Conservation (phyloP, 2,329 filamentous ascomycete genomes). For the Cytospora piceae region DNA sequence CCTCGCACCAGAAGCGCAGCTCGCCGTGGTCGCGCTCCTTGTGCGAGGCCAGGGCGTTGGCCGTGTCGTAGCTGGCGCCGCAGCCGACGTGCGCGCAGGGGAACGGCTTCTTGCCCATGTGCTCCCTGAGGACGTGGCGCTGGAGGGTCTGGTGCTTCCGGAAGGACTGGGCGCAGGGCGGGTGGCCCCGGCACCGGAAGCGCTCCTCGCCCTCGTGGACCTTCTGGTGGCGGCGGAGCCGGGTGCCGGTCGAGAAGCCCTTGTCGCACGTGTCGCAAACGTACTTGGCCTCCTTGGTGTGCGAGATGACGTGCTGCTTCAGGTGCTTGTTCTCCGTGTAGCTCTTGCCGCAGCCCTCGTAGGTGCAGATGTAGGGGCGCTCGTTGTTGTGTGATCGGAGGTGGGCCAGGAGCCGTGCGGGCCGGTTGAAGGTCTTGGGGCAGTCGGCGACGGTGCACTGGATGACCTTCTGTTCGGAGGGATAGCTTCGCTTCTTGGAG, state of each 20-base stretch:
- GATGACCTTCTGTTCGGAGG: constrained; percentile 76
- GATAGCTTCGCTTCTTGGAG: constrained; percentile 51
- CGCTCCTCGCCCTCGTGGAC: constrained; percentile 78
- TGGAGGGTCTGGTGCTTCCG: constrained; percentile 86
- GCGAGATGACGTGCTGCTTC: constrained; percentile 82
- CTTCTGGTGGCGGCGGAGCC: constrained; percentile 76
- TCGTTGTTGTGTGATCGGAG: constrained; percentile 84
- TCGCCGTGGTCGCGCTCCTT: constrained; percentile 70
- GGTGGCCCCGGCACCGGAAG: constrained; percentile 72
- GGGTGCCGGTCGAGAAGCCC: constrained; percentile 78
- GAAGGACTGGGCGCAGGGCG: constrained; percentile 76
- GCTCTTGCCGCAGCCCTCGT: constrained; percentile 75
- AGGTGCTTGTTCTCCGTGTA: constrained; percentile 88
- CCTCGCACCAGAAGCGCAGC: constrained; percentile 74
- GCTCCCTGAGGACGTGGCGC: constrained; percentile 77
- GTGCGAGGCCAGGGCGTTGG: constrained; percentile 72
- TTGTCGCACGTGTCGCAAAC: constrained; percentile 77
- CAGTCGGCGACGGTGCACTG: constrained; percentile 76
- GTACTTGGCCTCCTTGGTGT: constrained; percentile 72
- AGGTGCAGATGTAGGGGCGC: constrained; percentile 74
- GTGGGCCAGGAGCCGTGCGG: constrained; percentile 72
- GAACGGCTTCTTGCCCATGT: constrained; percentile 73
- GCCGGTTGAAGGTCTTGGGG: constrained; percentile 83
- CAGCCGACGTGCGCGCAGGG: constrained; percentile 68
- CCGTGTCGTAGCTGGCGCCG: constrained; percentile 71